Evolutionary conservation across 208 protist genomes (phyloP).

Genomic region (Trypanosoma mega): DNA sequence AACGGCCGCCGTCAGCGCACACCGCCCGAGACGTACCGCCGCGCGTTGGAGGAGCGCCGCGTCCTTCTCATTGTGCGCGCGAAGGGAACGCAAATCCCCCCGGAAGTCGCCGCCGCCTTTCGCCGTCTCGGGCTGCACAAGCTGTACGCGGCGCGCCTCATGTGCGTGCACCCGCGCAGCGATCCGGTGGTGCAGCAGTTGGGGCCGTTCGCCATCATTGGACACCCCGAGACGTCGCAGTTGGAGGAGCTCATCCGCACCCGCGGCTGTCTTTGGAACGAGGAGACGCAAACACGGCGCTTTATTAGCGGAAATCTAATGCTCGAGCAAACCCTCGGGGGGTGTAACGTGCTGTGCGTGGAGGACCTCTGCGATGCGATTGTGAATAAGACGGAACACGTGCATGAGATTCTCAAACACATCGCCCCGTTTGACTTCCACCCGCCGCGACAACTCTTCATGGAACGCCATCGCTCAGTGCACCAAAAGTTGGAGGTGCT

Average conservation of each 20-base stretch:
- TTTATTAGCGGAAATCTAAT: constrained; percentile 88
- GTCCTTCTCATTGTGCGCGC: constrained; percentile 78
- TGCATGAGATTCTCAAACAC: constrained; percentile 62
- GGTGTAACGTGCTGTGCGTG: constrained; percentile 87
- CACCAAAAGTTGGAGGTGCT: constrained; percentile 83
- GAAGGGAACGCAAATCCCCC: constrained; percentile 75
- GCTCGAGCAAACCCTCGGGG: constrained; percentile 81
- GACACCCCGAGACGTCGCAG: constrained; percentile 71
- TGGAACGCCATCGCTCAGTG: constrained; percentile 79
- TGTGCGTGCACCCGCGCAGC: constrained; percentile 50
- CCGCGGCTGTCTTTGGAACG: constrained; percentile 73
- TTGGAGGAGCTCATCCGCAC: constrained; percentile 82
- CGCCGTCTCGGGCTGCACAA: constrained; percentile 61
- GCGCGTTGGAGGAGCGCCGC: constrained; percentile 43
- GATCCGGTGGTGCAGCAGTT: constrained; percentile 78
- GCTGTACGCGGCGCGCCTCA: constrained; percentile 76
- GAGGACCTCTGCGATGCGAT: constrained; percentile 87
- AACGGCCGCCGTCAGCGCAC: constrained; percentile 42
- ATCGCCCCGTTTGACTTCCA: constrained; percentile 91
- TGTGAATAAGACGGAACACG: constrained; percentile 49
- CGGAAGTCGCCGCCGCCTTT: constrained; percentile 73
- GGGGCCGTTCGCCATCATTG: constrained; percentile 75
- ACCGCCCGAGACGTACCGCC: constrained; percentile 26
- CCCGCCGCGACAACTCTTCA: constrained; percentile 84
- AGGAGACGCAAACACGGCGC: constrained; percentile 58